Base-by-base conservation (phyloP, 2,329 filamentous ascomycete species). In the Pseudogymnoascus sp. region DNA sequence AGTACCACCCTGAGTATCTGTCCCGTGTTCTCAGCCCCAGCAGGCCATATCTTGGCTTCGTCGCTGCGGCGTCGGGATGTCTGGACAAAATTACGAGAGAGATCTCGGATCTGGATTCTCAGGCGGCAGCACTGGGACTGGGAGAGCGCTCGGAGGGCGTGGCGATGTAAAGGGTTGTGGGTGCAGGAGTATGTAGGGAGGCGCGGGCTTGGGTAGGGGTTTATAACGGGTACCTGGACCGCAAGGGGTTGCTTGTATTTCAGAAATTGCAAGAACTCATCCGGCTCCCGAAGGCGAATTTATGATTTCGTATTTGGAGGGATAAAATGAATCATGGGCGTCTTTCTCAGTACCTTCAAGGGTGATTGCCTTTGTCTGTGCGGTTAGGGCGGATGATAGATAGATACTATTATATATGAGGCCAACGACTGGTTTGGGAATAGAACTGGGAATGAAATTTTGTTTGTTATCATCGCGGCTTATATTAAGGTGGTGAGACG, bases 1-100 rank as follows among this genome's bases (percentile, higher is more conserved):
- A 96, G 75, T 93, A 89, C 75, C 92, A 96, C 74, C 91, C 93
- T 2, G 92, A 97, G 75, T 96, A 93, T 73, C 80, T 90, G 60
- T 88, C 84, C 68, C 83, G 89, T 61, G 91, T 95, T 2, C 78
- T 96, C 66, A 79, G 84, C 60, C 90, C 90, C 0, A 88, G 84
- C 71, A 85, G 85, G 72, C 87, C 90, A 1, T 95, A 91, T 76
- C 81, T 96, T 22, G 92, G 92, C 56, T 93, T 96, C 74, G 84
- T 96, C 56, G 91, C 92, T 33, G 90, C 91, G 2, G 85, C 85
- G 14, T 63, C 69, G 6, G 71, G 71, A 19, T 73, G 71, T 40
- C 61, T 74, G 22, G 70, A 73, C 31, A 65, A 68, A 43, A 61
- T 72, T 46, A 72, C 70, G 14, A 64, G 63, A 60, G 63, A 64